Evolutionary conservation across 2,329 filamentous ascomycete species (phyloP), one percentile per base, ranked within the genome.

Genomic region (Sporothrix pallida): DNA sequence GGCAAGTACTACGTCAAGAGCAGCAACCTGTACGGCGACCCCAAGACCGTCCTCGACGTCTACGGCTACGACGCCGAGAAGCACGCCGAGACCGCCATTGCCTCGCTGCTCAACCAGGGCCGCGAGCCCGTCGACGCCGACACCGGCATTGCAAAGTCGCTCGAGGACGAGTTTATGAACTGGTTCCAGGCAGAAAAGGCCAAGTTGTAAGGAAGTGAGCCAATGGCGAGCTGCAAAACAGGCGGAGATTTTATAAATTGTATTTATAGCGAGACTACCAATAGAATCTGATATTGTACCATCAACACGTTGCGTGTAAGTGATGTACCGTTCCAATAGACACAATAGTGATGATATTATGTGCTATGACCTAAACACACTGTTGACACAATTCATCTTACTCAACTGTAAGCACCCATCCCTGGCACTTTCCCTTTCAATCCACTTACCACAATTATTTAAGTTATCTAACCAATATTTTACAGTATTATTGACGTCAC

Each of bases 11-110:
- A 84, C 60, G 65, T 75, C 0, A 79, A 80, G 56, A 86, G 84
- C 68, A 79, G 84, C 0, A 86, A 86, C 71, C 84, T 86, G 77
- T 86, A 84, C 83, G 84, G 82, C 67, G 84, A 86, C 77, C 84
- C 83, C 0, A 78, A 81, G 0, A 86, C 84, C 0, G 82, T 85
- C 74, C 75, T 78, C 23, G 86, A 85, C 84, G 83, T 82, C 10
- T 87, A 86, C 78, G 83, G 83, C 0, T 86, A 87, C 77, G 84
- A 86, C 78, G 81, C 83, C 0, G 83, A 84, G 37, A n/a, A 17
- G 20, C 71, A 72, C 75, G 82, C 74, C 52, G 70, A 72, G 9
- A 65, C 50, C 1, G 69, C 54, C 3, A 52, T 75, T 26, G 62
- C 31, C 1, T 10, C 56, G 48, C 69, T 70, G 37, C 12, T 70